Percentiles rank a stretch among this genome's conserved stretches.
Evolutionary conservation across 2,329 filamentous ascomycete species (phyloP).

Genomic region (Colletotrichum tanaceti): DNA sequence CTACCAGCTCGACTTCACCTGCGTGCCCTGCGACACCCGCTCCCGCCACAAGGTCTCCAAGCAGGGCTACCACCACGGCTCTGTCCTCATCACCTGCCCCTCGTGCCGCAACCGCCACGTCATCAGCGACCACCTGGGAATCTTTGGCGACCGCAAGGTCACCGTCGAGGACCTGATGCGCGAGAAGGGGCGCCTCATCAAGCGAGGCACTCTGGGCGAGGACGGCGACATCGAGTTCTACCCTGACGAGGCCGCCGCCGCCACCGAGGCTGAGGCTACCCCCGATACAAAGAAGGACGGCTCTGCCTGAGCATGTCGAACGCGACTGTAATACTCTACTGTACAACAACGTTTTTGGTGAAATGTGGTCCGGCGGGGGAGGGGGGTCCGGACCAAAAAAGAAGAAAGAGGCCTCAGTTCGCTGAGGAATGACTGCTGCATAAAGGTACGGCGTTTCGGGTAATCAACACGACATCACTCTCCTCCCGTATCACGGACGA

Average conservation of each 20-base stretch:
- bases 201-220: conserved; percentile 75
- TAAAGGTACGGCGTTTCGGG: conserved; percentile 32
- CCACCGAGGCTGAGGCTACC: conserved; percentile 5
- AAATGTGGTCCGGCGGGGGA: neutral
- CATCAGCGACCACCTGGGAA: conserved; percentile 87
- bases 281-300: conserved; percentile 19
- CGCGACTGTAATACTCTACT: conserved; percentile 3
- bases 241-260: conserved; percentile 69
- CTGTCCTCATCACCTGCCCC: conserved; percentile 89
- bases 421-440: conserved; percentile 32
- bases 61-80: conserved; percentile 93
- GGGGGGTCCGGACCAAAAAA: neutral
- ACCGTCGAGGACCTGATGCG: conserved; percentile 83
- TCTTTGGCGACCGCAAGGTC: conserved; percentile 77
- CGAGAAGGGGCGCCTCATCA: conserved; percentile 79
- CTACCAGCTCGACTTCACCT: conserved; percentile 93
- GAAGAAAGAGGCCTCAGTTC: neutral
- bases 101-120: conserved; percentile 87
- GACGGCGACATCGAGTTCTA: conserved; percentile 95
- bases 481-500: conserved; percentile 4
- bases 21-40: conserved; percentile 82
- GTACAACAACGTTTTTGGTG: conserved; percentile 1
- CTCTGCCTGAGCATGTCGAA: conserved; percentile 8
- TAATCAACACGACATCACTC: conserved; percentile 24
- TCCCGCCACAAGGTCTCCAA: conserved; percentile 91